Percentiles rank a stretch among this genome's conserved stretches.
These are phyloP conservation scores for Psilocybe azurescens DNA, from an alignment of 768 basidiomycete genomes.

Conservation along the genomic window DNA sequence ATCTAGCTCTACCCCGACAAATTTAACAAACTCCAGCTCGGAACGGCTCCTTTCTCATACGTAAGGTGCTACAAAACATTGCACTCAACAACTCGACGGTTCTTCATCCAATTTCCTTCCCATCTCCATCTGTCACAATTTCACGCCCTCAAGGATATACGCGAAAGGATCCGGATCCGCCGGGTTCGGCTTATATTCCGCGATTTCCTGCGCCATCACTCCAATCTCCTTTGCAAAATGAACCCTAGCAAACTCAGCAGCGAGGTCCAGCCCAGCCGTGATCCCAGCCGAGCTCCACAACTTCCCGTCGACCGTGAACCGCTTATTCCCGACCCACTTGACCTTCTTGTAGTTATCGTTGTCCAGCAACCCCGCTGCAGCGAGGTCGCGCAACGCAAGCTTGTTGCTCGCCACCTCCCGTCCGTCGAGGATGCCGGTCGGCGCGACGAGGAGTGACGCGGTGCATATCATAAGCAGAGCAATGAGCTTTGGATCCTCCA, in stretches of 20 bases:
- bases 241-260: conserved; percentile 30
- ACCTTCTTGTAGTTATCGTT: conserved; percentile 25
- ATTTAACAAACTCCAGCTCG: too few relatives aligned
- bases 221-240: conserved; percentile 30
- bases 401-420: conserved; percentile 25
- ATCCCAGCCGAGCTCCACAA: conserved; percentile 33
- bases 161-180: conserved; percentile 32
- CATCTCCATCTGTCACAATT: conserved; percentile 9
- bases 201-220: conserved; percentile 20
- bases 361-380: conserved; percentile 7
- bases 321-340: conserved; percentile 32
- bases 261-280: conserved; percentile 33
- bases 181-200: conserved; percentile 31
- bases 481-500: conserved; percentile 10
- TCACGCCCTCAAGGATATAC: conserved; percentile 27
- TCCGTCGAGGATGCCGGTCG: conserved; percentile 25
- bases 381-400: conserved; percentile 10
- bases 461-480: conserved; percentile 25
- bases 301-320: conserved; percentile 34
- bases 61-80: too few relatives aligned
- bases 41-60: too few relatives aligned
- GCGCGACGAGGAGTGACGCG: conserved; percentile 21
- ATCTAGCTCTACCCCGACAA: too few relatives aligned
- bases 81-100: too few relatives aligned
- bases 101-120: too few relatives aligned